These are phyloP conservation scores for Nothomitra cinnamomea DNA, from an alignment of 2,329 filamentous ascomycete species.

Conservation along the genomic window DNA sequence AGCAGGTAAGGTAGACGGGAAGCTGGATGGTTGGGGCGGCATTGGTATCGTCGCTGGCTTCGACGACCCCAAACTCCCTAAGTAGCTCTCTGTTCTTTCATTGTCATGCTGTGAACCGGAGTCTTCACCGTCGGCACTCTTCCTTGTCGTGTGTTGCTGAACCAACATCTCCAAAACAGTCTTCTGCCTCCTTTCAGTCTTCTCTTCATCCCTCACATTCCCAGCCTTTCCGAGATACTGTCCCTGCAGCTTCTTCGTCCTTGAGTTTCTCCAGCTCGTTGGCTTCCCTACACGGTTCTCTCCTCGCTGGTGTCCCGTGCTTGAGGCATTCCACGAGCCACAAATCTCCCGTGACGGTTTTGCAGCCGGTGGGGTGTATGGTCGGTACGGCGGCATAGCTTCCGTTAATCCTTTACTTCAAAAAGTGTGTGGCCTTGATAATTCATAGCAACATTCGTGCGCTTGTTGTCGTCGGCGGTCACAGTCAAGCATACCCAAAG, in stretches of 20 bases:
- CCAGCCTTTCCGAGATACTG: slow-evolving; percentile 49
- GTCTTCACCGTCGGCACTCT: slow-evolving; percentile 26
- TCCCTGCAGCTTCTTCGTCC: slow-evolving; percentile 48
- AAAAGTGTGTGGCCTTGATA: too few species aligned
- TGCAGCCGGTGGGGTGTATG: not conserved
- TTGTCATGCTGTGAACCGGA: slow-evolving; percentile 21
- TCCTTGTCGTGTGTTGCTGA: slow-evolving; percentile 33
- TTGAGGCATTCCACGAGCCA: slow-evolving; percentile 56
- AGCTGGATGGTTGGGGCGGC: not conserved
- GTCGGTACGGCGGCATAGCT: not conserved
- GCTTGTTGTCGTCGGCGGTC: too few species aligned
- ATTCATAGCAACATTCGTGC: too few species aligned
- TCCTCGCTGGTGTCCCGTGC: slow-evolving; percentile 63
- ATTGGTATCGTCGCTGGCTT: not conserved
- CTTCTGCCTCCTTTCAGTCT: not conserved
- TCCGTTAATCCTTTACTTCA: too few species aligned
- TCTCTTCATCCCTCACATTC: slow-evolving; percentile 28
- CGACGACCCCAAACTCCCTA: not conserved
- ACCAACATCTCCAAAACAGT: slow-evolving; percentile 29
- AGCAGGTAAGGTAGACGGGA: not conserved
- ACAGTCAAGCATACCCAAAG: too few species aligned
- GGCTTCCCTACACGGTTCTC: slow-evolving; percentile 45
- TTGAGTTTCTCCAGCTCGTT: slow-evolving; percentile 54
- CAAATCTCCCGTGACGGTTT: slow-evolving; percentile 22
- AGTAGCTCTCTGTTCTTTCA: slow-evolving; percentile 20